phyloP scores from a whole-genome alignment of 2,329 filamentous ascomycete genomes.

The Emmonsiellopsis sp. region DNA sequence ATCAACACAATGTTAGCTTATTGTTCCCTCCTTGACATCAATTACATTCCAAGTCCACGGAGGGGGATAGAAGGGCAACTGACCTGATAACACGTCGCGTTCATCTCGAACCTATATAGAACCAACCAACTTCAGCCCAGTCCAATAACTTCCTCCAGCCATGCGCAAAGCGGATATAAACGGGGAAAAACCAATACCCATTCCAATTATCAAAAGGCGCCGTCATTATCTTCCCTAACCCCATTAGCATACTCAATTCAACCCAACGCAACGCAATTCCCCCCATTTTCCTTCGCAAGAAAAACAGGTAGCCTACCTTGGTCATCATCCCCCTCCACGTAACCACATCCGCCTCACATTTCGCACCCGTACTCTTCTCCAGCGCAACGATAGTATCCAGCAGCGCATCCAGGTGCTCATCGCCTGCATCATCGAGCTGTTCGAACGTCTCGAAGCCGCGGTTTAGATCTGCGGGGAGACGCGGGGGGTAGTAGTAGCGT shows the following conservation, averaged over 20 bases:
- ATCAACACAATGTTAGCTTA: background rate
- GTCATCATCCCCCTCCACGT: conserved; percentile 99
- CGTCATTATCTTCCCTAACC: conserved; percentile 65
- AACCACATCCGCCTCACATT: conserved; percentile 67
- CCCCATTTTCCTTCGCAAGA: background rate
- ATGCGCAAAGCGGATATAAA: background rate
- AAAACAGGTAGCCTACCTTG: conserved; percentile 53
- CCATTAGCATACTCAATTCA: background rate
- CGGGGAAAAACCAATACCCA: conserved; percentile 43
- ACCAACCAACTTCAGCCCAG: background rate
- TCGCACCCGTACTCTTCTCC: conserved; percentile 59
- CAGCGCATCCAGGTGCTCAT: conserved; percentile 81
- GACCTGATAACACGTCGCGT: conserved; percentile 83
- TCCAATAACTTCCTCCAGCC: background rate
- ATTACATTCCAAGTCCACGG: conserved; percentile 8
- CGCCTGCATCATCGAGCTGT: conserved; percentile 70
- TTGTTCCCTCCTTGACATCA: background rate
- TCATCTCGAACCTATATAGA: conserved; percentile 77
- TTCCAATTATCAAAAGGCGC: conserved; percentile 73
- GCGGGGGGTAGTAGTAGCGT: conserved; percentile 78
- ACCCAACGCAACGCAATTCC: too few species aligned
- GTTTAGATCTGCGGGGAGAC: conserved; percentile 63
- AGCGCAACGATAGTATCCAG: conserved; percentile 65
- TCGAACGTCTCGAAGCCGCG: conserved; percentile 73
- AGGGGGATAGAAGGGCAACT: conserved; percentile 9